phyloP scores from a whole-genome alignment of 192 early-diverging fungal genomes.

The Lunasporangiospora selenospora region DNA sequence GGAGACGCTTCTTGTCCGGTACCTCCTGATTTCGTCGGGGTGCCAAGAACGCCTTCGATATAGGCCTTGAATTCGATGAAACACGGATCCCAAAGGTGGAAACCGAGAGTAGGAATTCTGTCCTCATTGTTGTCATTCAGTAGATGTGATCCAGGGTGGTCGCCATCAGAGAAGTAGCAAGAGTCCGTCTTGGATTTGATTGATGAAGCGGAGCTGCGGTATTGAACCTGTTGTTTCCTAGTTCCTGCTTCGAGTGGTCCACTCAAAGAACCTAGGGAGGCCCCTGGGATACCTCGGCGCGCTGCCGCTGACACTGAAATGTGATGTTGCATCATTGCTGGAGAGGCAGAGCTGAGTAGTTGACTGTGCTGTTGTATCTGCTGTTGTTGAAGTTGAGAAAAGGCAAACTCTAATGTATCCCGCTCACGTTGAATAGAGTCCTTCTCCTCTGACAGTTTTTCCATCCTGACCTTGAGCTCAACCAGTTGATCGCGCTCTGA shows the following conservation, averaged over 20 bases:
- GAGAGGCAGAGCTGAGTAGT: constrained; percentile 7
- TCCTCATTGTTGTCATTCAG: constrained; percentile 41
- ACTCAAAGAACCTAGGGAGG: neutral
- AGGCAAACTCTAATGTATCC: constrained; percentile 37
- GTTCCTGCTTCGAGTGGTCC: constrained; percentile 4
- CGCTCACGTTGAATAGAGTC: constrained; percentile 31
- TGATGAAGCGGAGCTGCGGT: constrained; percentile 41
- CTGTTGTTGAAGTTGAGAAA: constrained; percentile 28
- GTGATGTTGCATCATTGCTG: constrained; percentile 30
- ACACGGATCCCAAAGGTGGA: constrained; percentile 43
- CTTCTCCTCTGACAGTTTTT: constrained; percentile 42
- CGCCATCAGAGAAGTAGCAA: constrained; percentile 45
- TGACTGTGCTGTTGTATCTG: constrained; percentile 22
- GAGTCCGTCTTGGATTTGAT: constrained; percentile 44
- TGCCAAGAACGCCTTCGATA: constrained; percentile 25
- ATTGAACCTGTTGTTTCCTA: constrained; percentile 40
- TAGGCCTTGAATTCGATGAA: constrained; percentile 46
- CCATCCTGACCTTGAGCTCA: constrained; percentile 40
- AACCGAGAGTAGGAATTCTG: constrained; percentile 32
- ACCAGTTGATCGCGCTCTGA: constrained; percentile 44
- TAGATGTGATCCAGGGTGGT: constrained; percentile 41
- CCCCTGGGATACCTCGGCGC: constrained; percentile 31
- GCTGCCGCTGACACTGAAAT: constrained; percentile 32
- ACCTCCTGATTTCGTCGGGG: neutral
- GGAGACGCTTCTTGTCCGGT: too few species aligned